These are phyloP conservation scores for Paraglomus brasilianum DNA, from an alignment of 192 early-diverging fungal genomes.

Conservation along the genomic window DNA sequence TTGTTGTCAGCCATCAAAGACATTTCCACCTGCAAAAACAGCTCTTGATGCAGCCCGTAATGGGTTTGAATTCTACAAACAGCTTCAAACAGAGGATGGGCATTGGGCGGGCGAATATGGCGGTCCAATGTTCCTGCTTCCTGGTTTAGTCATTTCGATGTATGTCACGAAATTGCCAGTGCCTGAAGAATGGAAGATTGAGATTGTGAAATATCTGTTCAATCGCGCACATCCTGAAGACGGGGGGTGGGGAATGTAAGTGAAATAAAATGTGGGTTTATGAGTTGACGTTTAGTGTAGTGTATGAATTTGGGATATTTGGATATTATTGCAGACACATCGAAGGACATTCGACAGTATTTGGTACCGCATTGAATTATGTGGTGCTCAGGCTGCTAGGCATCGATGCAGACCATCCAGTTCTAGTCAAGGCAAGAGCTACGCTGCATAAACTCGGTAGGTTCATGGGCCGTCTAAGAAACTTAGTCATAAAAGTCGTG, in stretches of 20 bases:
- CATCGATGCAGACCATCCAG: constrained; percentile 81
- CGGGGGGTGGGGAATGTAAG: constrained; percentile 96
- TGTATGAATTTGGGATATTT: neutral
- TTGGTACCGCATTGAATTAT: constrained; percentile 96
- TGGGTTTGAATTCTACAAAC: constrained; percentile 86
- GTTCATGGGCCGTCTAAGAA: neutral
- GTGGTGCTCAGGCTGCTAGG: constrained; percentile 86
- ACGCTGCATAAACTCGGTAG: constrained; percentile 80
- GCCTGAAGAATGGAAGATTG: constrained; percentile 61
- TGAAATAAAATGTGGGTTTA: constrained; percentile 5
- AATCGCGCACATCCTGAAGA: constrained; percentile 79
- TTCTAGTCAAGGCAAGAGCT: constrained; percentile 74
- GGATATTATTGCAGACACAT: constrained; percentile 64
- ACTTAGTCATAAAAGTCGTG: neutral
- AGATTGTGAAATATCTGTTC: constrained; percentile 86
- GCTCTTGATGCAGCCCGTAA: constrained; percentile 83
- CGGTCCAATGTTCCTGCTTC: constrained; percentile 95
- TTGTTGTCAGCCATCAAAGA: constrained; percentile 35
- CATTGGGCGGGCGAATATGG: constrained; percentile 97
- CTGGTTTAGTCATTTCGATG: constrained; percentile 85
- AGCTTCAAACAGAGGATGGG: constrained; percentile 87
- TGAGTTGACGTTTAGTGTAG: neutral
- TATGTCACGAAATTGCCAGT: constrained; percentile 78
- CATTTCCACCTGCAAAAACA: constrained; percentile 58
- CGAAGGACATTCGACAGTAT: constrained; percentile 88